A percentile compares a stretch with the other conserved stretches of the same genome.
Conservation (phyloP, 345 rosid genomes). For the Brassica carinata region DNA sequence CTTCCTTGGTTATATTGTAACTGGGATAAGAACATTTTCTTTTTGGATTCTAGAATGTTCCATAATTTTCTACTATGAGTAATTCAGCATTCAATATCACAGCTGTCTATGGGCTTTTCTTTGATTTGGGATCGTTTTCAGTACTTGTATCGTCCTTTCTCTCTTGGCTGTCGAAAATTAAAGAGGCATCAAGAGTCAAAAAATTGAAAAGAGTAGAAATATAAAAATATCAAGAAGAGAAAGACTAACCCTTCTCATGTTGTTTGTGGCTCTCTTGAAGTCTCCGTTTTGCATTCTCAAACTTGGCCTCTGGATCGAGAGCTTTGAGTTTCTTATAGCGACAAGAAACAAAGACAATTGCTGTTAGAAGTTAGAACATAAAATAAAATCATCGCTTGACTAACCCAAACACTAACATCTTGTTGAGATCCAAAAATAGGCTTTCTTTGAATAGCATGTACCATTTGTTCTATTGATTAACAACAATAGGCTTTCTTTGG, state of each 20-base stretch:
- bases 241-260: constrained; percentile 65
- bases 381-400: constrained; percentile 26
- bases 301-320: constrained; percentile 55
- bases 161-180: constrained; percentile 77
- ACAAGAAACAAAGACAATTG: constrained; percentile 22
- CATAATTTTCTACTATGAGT: too few species aligned
- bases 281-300: constrained; percentile 81
- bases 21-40: too few species aligned
- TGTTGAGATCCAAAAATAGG: constrained; percentile 39
- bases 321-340: constrained; percentile 45
- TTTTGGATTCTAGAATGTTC: too few species aligned
- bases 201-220: not conserved
- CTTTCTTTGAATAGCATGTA: constrained; percentile 43
- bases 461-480: constrained; percentile 47
- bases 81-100: too few species aligned
- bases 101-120: constrained; percentile 46
- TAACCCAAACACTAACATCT: constrained; percentile 59
- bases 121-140: constrained; percentile 85
- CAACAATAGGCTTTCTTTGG: too few species aligned
- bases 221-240: not conserved
- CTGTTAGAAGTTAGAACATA: constrained; percentile 1
- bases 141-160: constrained; percentile 78
- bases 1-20: too few species aligned
- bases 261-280: constrained; percentile 85
- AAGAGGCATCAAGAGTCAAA: not conserved